Conservation (phyloP, 768 basidiomycete species). For the Nidularia pulvinata region DNA sequence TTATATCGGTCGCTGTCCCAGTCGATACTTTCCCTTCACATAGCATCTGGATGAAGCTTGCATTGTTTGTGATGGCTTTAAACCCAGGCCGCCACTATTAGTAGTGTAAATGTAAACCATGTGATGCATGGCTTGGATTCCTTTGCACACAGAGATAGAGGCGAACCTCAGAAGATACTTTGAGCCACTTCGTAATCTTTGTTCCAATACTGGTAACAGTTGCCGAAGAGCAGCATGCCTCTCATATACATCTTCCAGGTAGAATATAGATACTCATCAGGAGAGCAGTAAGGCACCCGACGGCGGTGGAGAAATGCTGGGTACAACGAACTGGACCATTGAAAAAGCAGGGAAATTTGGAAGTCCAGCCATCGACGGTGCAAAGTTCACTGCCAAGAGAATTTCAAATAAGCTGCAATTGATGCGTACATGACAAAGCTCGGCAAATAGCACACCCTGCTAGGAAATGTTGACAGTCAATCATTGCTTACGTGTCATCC, state of each 20-base stretch:
- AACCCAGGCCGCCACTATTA: slow-evolving; percentile 60
- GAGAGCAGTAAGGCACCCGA: slow-evolving; percentile 64
- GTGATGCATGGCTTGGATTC: slow-evolving; percentile 71
- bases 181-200: slow-evolving; percentile 67
- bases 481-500: too few species aligned
- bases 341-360: slow-evolving; percentile 58
- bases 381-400: too few species aligned
- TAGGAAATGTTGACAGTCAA: too few species aligned
- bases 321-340: slow-evolving; percentile 76
- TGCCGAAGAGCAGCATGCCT: slow-evolving; percentile 57
- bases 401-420: too few species aligned
- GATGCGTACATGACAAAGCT: too few species aligned
- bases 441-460: too few species aligned
- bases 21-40: slow-evolving; percentile 30
- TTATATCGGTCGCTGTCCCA: slow-evolving; percentile 5
- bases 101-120: slow-evolving; percentile 74
- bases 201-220: slow-evolving; percentile 68
- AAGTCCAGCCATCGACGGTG: too few species aligned
- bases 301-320: slow-evolving; percentile 68
- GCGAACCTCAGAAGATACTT: slow-evolving; percentile 65
- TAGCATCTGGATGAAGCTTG: slow-evolving; percentile 51
- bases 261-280: slow-evolving; percentile 65
- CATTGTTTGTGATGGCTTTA: slow-evolving; percentile 50
- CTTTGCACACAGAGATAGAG: slow-evolving; percentile 61
- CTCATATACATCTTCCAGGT: slow-evolving; percentile 80